Percentiles rank a stretch among this genome's conserved stretches.
Conservation (phyloP, 169 alveolate genomes). For the Cryptosporidium felis region DNA sequence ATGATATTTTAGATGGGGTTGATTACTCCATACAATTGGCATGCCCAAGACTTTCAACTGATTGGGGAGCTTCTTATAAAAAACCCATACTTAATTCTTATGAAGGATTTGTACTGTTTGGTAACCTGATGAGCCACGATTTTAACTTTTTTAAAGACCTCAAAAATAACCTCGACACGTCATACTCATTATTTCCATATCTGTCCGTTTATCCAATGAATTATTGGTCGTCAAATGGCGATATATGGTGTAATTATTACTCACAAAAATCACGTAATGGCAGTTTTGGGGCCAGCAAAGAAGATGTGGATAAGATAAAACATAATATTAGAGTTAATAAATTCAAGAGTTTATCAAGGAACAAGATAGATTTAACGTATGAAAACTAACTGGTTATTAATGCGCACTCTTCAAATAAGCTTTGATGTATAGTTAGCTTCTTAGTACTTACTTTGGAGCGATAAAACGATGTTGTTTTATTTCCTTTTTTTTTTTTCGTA, state of each 20-base stretch:
- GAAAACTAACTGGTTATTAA: not conserved
- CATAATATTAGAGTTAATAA: not conserved
- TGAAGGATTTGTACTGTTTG: slow-evolving; percentile 95
- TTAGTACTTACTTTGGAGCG: not conserved
- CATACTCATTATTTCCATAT: slow-evolving; percentile 6
- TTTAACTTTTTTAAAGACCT: not conserved
- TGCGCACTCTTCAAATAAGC: not conserved
- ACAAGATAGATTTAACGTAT: slow-evolving; percentile 2
- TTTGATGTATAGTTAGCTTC: not conserved
- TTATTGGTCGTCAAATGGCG: slow-evolving; percentile 47
- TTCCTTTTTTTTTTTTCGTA: not conserved
- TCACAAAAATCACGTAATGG: slow-evolving; percentile 37
- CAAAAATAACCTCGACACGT: not conserved
- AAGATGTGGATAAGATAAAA: not conserved
- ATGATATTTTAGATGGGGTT: slow-evolving; percentile 1
- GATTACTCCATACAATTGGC: slow-evolving; percentile 87
- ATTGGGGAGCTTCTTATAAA: slow-evolving; percentile 95
- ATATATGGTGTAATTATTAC: slow-evolving; percentile 59
- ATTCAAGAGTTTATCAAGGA: not conserved
- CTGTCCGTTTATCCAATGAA: slow-evolving; percentile 50
- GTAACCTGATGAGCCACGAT: slow-evolving; percentile 75
- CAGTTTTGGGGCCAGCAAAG: slow-evolving; percentile 14
- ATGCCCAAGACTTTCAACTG: slow-evolving; percentile 98
- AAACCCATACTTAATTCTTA: slow-evolving; percentile 96
- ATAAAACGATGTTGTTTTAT: not conserved